Conservation (phyloP, 345 rosid species). For the Eucalyptus shirleyi region DNA sequence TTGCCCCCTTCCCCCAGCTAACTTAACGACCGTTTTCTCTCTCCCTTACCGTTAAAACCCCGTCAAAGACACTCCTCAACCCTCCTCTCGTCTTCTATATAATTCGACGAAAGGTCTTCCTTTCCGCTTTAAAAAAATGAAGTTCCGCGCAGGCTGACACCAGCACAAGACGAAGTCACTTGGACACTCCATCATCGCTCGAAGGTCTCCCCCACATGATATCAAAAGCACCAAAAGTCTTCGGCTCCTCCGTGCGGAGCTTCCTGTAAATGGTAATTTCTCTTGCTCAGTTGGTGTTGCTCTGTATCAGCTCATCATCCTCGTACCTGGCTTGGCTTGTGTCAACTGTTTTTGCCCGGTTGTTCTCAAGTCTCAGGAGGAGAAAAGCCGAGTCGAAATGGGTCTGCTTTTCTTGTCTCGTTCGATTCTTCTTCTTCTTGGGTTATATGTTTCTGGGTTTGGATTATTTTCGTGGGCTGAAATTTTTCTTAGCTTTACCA, state of each 20-base stretch:
- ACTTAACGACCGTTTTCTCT: neutral
- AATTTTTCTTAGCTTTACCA: neutral
- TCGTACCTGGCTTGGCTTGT: neutral
- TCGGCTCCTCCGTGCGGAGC: neutral
- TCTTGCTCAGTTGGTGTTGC: neutral
- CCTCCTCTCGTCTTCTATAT: neutral
- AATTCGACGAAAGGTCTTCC: neutral
- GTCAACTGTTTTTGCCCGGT: neutral
- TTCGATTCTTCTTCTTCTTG: neutral
- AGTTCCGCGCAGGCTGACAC: neutral
- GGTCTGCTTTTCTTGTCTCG: neutral
- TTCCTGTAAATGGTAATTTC: neutral
- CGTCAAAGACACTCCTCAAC: neutral
- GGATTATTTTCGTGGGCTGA: neutral
- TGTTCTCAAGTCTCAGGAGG: neutral
- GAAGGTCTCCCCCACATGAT: neutral
- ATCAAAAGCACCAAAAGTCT: neutral
- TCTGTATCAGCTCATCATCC: neutral
- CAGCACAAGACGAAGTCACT: neutral
- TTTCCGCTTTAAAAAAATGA: neutral
- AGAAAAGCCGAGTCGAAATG: neutral
- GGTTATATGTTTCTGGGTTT: neutral
- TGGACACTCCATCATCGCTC: neutral
- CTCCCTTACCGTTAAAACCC: neutral
- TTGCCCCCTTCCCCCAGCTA: neutral